Evolutionary conservation across 1,139 yeast genomes (phyloP), one percentile per base, ranked within the genome.

Genomic region (Meyerozyma carpophila): DNA sequence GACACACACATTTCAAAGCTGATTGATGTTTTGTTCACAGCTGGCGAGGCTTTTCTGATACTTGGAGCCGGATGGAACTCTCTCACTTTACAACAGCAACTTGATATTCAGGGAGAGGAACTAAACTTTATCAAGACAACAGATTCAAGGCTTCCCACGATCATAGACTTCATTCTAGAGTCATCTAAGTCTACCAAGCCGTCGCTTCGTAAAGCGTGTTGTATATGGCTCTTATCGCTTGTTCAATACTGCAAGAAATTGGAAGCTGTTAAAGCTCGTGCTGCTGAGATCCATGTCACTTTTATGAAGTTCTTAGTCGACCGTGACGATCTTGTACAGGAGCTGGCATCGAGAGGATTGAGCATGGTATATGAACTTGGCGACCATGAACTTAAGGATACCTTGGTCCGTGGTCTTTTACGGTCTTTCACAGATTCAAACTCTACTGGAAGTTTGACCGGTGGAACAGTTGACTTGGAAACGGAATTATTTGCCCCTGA

Each of bases 401-500:
- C 79, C 1, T 70, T 91, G 54, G 88, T 90, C 1, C 82, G 81
- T 51, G 82, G 86, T n/a, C 70, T 93, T 39, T 69, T 93, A 43
- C 75, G 72, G 44, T 84, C 96, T 0, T 90, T 93, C 57, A 86
- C 96, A 0, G 94, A 86, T 50, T 64, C 84, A 0, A 72, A 77
- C 14, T 65, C 77, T n/a, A 62, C 81, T 0, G 57, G 70, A 5
- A 68, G 68, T 11, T 55, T 82, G 24, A 67, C 78, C 3, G 73
- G 91, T 16, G 96, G 96, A 1, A 69, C 84, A 0, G 79, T 91
- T 18, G 82, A 84, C 18, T 80, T 74, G 28, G 96, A 89, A 5
- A 90, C 98, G 0, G 82, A 89, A 56, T 66, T 93, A 14, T 93
- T 93, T 60, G 96, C 88, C 39, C 83, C 88, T 1, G 96, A 95